A percentile compares a stretch with the other conserved stretches of the same genome.
Conservation (phyloP, 176 grass and related monocot genomes). For the Metroxylon sagu region DNA sequence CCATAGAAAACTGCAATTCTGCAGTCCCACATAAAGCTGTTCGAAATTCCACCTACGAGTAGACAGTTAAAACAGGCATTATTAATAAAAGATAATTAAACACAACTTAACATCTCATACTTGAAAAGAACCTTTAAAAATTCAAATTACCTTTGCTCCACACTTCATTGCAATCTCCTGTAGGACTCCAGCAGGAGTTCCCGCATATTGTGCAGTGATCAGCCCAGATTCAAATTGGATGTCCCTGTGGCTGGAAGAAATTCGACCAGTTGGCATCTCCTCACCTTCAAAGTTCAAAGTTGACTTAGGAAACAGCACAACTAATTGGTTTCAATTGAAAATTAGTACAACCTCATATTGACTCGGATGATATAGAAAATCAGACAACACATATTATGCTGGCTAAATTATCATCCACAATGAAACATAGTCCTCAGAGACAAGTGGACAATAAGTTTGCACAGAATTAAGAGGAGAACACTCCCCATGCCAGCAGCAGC, state of each 20-base stretch:
- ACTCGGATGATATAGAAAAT: too few species aligned
- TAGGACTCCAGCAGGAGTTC: constrained; percentile 34
- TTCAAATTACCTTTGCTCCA: constrained; percentile 59
- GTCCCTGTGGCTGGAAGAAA: constrained; percentile 28
- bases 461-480: too few species aligned
- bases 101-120: constrained; percentile 13
- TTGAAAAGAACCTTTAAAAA: constrained; percentile 2
- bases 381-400: too few species aligned
- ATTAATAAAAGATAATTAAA: constrained; percentile 26
- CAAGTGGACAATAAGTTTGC: too few species aligned
- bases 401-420: too few species aligned
- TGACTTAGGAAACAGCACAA: constrained; percentile 14
- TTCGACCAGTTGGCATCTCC: constrained; percentile 14
- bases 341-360: too few species aligned
- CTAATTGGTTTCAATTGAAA: constrained; percentile 10
- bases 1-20: constrained; percentile 63
- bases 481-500: too few species aligned
- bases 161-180: constrained; percentile 64
- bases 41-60: constrained; percentile 61
- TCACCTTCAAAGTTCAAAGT: constrained; percentile 31
- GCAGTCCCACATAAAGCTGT: constrained; percentile 45
- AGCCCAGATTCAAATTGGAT: constrained; percentile 26
- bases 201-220: constrained; percentile 22
- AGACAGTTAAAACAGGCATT: constrained; percentile 20
- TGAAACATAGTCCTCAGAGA: too few species aligned